Evolutionary conservation across 805 yeast species (phyloP), one percentile per base, ranked within the genome.

Genomic region (Yarrowia sp.): DNA sequence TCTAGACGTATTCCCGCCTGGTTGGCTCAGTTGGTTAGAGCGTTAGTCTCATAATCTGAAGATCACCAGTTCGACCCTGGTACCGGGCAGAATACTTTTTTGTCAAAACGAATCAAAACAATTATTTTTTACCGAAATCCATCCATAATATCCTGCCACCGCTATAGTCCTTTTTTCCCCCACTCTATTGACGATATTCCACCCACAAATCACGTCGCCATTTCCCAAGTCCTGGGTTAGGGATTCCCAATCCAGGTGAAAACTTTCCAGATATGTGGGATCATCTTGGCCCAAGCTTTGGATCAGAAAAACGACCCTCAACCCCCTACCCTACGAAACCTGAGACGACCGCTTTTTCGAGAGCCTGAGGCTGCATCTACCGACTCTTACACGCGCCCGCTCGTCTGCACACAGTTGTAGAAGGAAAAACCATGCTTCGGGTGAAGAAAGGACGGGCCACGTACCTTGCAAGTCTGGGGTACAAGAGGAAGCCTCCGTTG

Each of bases 31-130:
- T 35, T 51, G 58, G 58, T 51, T 51, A 51, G 58, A 51, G 58
- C 58, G 58, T 51, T 51, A 51, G 58, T 51, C 58, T 51, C 58
- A 51, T 51, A 51, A 51, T 51, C 58, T 51, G 58, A 51, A 51
- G 58, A 51, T 51, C 58, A 51, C 58, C 58, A 51, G 58, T 51
- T 51, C 58, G 58, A 51, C 30, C 58, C 58, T 51, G 58, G 58
- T 51, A 51, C 58, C 58, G 58, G 58, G 58, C 58, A 51, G 54
- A 16, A 12, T 10, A 4, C 10, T 22, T 51, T 51, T 49, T 33
- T 21, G 28, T 16, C 10, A 7, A 6, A 14, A 7, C 8, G 4
- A 5, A 4, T 8, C 2, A 5, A 16, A 14, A 7, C 3, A 11
- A 9, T n/a, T 28, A 7, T 32, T 48, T 48, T 32, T 28, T 26